A percentile compares a stretch with the other conserved stretches of the same genome.
These are phyloP conservation scores for Pichia sp. DNA, from an alignment of 1,139 yeast species.

Conservation along the genomic window DNA sequence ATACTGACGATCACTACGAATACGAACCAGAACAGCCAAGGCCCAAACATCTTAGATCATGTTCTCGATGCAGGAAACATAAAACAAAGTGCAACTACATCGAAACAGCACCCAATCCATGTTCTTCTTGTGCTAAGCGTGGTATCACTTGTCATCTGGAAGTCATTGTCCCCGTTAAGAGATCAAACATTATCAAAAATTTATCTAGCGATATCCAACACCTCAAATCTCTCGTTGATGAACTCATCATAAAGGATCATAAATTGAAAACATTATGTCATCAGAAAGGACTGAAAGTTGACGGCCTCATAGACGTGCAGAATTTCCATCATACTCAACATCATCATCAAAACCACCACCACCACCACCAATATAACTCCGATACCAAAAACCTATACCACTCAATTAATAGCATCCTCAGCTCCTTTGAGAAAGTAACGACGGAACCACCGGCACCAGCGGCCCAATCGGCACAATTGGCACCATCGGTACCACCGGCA, in stretches of 20 bases:
- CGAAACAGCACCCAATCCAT: constrained; percentile 44
- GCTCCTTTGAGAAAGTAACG: too few relatives aligned
- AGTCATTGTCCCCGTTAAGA: constrained; percentile 32
- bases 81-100: constrained; percentile 59
- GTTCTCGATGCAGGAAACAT: constrained; percentile 57
- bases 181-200: constrained; percentile 28
- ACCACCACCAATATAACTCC: not conserved
- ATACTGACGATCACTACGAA: too few relatives aligned
- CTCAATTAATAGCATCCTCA: too few relatives aligned
- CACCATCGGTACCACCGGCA: too few relatives aligned
- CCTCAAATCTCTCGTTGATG: constrained; percentile 25
- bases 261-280: constrained; percentile 18
- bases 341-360: constrained; percentile 1
- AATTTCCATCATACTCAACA: not conserved
- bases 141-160: constrained; percentile 48
- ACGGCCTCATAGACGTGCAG: constrained; percentile 23
- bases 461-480: too few relatives aligned
- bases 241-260: constrained; percentile 20
- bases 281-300: constrained; percentile 22
- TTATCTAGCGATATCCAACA: constrained; percentile 23
- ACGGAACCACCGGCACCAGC: too few relatives aligned
- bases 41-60: constrained; percentile 46
- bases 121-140: constrained; percentile 49
- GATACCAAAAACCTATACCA: not conserved
- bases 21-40: constrained; percentile 23